Conservation (phyloP, 129 eudicot genomes). For the Tagetes patula region DNA sequence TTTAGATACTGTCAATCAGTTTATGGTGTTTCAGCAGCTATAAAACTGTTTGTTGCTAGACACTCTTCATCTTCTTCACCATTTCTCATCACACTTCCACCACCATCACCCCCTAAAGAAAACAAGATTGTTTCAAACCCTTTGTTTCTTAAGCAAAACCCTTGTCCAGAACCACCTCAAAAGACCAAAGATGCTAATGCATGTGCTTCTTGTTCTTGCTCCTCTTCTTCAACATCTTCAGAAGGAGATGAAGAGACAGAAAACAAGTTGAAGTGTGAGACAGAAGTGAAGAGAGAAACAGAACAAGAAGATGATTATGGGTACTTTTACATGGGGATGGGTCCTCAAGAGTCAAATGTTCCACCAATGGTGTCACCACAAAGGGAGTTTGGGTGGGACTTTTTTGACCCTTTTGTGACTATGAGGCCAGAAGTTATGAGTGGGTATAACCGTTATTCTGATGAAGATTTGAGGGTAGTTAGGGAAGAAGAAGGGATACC, state of each 20-base stretch:
- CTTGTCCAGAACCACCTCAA: slow-evolving; percentile 46
- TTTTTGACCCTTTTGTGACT: slow-evolving; percentile 78
- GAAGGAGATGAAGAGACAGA: slow-evolving; percentile 51
- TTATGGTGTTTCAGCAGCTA: slow-evolving; percentile 81
- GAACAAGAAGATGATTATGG: slow-evolving; percentile 46
- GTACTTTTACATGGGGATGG: slow-evolving; percentile 51
- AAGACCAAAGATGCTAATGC: slow-evolving; percentile 44
- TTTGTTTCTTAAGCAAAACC: slow-evolving; percentile 70
- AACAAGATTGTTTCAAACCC: slow-evolving; percentile 77
- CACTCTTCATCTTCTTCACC: slow-evolving; percentile 81
- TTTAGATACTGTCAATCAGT: slow-evolving; percentile 70
- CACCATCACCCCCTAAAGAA: slow-evolving; percentile 65
- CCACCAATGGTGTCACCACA: slow-evolving; percentile 72
- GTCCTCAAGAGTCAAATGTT: slow-evolving; percentile 22
- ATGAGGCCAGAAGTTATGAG: slow-evolving; percentile 65
- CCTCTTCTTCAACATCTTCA: slow-evolving; percentile 47
- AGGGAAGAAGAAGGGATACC: slow-evolving; percentile 98
- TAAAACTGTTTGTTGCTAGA: slow-evolving; percentile 79
- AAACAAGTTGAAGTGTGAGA: slow-evolving; percentile 24
- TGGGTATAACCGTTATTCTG: slow-evolving; percentile 60
- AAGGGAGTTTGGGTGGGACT: slow-evolving; percentile 94
- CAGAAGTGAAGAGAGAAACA: slow-evolving; percentile 32
- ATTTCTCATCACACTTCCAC: slow-evolving; percentile 74
- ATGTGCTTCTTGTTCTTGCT: slow-evolving; percentile 46
- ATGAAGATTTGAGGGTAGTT: slow-evolving; percentile 84